phyloP scores from a whole-genome alignment of 225 moss, liverwort and hornwort species.

The Thuidium tamariscinum region DNA sequence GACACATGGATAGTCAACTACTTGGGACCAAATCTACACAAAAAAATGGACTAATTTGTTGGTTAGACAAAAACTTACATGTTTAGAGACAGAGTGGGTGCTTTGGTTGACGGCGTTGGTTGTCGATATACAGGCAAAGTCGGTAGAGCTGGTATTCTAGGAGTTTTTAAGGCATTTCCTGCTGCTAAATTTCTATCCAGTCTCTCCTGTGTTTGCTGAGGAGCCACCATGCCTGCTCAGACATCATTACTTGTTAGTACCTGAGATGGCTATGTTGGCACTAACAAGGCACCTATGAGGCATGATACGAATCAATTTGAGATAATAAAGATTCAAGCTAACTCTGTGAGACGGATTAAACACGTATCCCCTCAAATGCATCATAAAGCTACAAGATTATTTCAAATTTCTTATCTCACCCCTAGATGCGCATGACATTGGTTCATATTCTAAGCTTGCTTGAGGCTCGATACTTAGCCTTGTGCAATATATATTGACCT shows the following conservation, averaged over 20 bases:
- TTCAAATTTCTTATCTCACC: not conserved
- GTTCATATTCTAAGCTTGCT: not conserved
- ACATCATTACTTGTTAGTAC: not conserved
- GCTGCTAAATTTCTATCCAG: not conserved
- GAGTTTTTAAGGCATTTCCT: not conserved
- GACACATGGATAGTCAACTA: not conserved
- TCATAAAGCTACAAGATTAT: not conserved
- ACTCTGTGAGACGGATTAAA: not conserved
- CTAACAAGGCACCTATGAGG: not conserved
- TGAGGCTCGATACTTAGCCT: not conserved
- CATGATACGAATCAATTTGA: not conserved
- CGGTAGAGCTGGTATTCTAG: not conserved
- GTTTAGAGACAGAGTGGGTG: not conserved
- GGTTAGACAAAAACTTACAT: not conserved
- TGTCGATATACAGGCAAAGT: not conserved
- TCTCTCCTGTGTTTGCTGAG: not conserved
- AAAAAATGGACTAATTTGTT: not conserved
- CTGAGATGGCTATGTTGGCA: not conserved
- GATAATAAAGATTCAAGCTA: not conserved
- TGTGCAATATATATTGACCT: not conserved
- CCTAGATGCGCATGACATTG: not conserved
- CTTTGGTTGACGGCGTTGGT: not conserved
- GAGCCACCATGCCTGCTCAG: conserved; percentile 6
- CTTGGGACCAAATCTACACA: not conserved
- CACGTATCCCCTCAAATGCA: not conserved